Percentiles rank a stretch among this genome's conserved stretches.
phyloP scores from a whole-genome alignment of 2,329 filamentous ascomycete genomes.

The Stachybotrys echinatus region DNA sequence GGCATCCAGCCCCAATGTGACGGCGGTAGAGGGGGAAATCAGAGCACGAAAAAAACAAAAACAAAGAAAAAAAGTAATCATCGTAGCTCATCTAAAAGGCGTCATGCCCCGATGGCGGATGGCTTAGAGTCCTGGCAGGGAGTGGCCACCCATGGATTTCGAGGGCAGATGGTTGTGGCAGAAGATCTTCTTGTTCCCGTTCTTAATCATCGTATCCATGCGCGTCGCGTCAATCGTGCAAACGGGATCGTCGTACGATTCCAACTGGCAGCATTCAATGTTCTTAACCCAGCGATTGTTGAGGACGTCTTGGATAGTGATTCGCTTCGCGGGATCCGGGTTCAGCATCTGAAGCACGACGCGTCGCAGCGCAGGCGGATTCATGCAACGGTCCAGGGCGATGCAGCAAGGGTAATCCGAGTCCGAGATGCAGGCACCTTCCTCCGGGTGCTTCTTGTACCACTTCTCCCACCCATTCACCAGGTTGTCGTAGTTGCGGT shows the following conservation, averaged over 20 bases:
- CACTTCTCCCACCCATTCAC: constrained; percentile 65
- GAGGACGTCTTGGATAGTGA: constrained; percentile 63
- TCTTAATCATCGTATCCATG: constrained; percentile 38
- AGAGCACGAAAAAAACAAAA: too few species aligned
- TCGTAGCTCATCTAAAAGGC: constrained; percentile 36
- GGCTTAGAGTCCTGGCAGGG: constrained; percentile 51
- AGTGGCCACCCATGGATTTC: constrained; percentile 38
- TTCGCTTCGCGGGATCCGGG: constrained; percentile 66
- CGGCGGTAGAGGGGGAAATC: too few species aligned
- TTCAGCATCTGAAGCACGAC: constrained; percentile 79
- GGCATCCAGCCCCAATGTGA: too few species aligned
- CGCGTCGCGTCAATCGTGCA: constrained; percentile 58
- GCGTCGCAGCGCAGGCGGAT: constrained; percentile 63
- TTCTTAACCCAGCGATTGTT: constrained; percentile 67
- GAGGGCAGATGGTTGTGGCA: constrained; percentile 54
- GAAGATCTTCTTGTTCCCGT: constrained; percentile 44
- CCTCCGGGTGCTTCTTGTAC: constrained; percentile 46
- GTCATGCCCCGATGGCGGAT: constrained; percentile 49
- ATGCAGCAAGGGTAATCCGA: constrained; percentile 60
- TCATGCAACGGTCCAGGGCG: constrained; percentile 60
- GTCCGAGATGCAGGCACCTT: constrained; percentile 39
- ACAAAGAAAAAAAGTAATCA: too few species aligned
- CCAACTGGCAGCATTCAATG: constrained; percentile 74
- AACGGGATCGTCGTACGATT: constrained; percentile 61
- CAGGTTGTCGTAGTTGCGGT: constrained; percentile 59